Percentiles rank a stretch among this genome's conserved stretches.
Evolutionary conservation across 169 alveolate genomes (phyloP).

Genomic region (Miamiensis avidus): DNA sequence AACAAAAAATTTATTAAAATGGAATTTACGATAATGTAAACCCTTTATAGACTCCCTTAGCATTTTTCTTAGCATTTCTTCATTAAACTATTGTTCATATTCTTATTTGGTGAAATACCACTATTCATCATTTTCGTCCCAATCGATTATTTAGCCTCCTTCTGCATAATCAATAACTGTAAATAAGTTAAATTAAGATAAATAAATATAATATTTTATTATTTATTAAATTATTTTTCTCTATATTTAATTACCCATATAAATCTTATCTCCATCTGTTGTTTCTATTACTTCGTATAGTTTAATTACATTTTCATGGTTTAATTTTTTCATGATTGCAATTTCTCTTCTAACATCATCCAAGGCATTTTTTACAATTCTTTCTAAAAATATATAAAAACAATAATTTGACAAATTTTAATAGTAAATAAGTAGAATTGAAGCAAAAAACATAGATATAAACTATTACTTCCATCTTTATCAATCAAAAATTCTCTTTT

Average conservation of each 20-base stretch:
- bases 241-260: conserved; percentile 55
- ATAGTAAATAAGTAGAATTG: conserved; percentile 2
- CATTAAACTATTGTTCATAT: conserved; percentile 29
- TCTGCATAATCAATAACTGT: conserved; percentile 46
- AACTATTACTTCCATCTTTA: conserved; percentile 55
- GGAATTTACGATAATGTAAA: conserved; percentile 21
- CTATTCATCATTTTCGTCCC: conserved; percentile 55
- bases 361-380: conserved; percentile 66
- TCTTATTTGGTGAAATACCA: conserved; percentile 21
- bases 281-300: conserved; percentile 85
- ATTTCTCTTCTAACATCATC: conserved; percentile 82
- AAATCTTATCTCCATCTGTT: conserved; percentile 69
- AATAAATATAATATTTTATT: not conserved
- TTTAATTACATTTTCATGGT: conserved; percentile 71
- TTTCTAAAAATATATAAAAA: conserved; percentile 4
- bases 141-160: conserved; percentile 53
- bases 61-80: conserved; percentile 17
- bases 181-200: not conserved
- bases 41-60: conserved; percentile 42
- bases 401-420: conserved; percentile 29
- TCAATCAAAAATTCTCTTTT: conserved; percentile 58
- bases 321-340: conserved; percentile 75
- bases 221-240: not conserved
- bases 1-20: not conserved
- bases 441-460: not conserved